Evolutionary conservation across 257 asterid genomes (phyloP).

Genomic region (Scutellaria barbata): DNA sequence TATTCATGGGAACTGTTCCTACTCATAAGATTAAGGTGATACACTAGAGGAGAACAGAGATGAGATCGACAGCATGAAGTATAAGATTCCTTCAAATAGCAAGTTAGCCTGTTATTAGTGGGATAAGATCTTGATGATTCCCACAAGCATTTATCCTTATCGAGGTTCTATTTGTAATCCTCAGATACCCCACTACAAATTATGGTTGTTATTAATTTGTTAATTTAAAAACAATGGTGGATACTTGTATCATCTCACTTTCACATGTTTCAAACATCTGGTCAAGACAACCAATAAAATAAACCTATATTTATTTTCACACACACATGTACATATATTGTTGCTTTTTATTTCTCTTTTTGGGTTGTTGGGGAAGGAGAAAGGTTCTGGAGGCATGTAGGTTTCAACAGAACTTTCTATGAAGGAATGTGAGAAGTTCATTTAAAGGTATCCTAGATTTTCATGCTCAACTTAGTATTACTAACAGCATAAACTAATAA

Average conservation of each 20-base stretch:
- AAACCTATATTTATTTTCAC: background rate
- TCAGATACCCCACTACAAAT: background rate
- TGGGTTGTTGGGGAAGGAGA: constrained; percentile 1
- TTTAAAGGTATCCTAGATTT: background rate
- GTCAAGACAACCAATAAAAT: constrained; percentile 7
- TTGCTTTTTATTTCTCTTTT: background rate
- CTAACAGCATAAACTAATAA: constrained; percentile 7
- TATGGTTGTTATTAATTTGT: constrained; percentile 1
- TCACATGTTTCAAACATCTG: constrained; percentile 4
- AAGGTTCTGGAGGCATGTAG: background rate
- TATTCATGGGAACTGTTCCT: constrained; percentile 2
- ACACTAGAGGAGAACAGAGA: constrained; percentile 13
- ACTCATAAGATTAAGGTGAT: constrained; percentile 6
- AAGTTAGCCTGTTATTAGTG: constrained; percentile 3
- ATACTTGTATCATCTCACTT: constrained; percentile 14
- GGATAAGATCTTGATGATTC: background rate
- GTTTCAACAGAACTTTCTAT: background rate
- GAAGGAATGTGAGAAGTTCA: background rate
- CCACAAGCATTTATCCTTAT: constrained; percentile 1
- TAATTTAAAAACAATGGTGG: background rate
- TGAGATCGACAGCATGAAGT: constrained; percentile 10
- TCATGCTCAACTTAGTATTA: constrained; percentile 3
- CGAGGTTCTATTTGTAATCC: background rate
- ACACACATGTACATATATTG: background rate
- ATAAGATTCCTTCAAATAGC: constrained; percentile 10